phyloP scores from a whole-genome alignment of 345 rosid species.

The Garcia nutans region DNA sequence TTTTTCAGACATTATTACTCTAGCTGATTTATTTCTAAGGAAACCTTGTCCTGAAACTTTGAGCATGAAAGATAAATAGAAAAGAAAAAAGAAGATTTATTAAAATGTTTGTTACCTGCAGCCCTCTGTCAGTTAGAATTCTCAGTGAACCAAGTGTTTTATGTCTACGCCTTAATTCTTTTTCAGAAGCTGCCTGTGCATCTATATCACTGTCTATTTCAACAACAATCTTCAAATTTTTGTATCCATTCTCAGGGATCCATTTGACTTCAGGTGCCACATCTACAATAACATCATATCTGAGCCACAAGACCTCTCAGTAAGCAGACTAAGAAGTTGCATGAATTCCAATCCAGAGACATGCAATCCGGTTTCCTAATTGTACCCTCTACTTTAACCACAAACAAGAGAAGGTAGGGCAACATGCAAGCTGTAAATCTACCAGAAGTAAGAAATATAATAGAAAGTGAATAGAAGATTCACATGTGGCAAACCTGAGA shows the following conservation, averaged over 20 bases:
- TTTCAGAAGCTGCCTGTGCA: conserved; percentile 70
- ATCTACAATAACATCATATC: conserved; percentile 86
- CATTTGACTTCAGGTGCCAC: conserved; percentile 86
- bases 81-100: neutral
- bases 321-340: neutral
- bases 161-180: conserved; percentile 70
- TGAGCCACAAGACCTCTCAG: conserved; percentile 35
- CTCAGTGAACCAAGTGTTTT: conserved; percentile 69
- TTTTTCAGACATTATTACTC: neutral
- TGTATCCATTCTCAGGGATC: conserved; percentile 78
- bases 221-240: conserved; percentile 78
- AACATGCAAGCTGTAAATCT: neutral
- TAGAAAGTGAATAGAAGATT: conserved; percentile 8
- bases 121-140: conserved; percentile 78
- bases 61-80: neutral
- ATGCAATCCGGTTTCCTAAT: neutral
- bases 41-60: neutral
- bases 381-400: neutral
- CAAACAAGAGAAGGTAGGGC: neutral
- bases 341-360: neutral
- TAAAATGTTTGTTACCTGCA: conserved; percentile 53
- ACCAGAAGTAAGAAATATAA: conserved; percentile 7
- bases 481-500: conserved; percentile 46
- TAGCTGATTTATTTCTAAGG: neutral
- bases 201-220: conserved; percentile 80